Conservation (phyloP, 1,284 basidiomycete genomes). For the Pterula multifida region DNA sequence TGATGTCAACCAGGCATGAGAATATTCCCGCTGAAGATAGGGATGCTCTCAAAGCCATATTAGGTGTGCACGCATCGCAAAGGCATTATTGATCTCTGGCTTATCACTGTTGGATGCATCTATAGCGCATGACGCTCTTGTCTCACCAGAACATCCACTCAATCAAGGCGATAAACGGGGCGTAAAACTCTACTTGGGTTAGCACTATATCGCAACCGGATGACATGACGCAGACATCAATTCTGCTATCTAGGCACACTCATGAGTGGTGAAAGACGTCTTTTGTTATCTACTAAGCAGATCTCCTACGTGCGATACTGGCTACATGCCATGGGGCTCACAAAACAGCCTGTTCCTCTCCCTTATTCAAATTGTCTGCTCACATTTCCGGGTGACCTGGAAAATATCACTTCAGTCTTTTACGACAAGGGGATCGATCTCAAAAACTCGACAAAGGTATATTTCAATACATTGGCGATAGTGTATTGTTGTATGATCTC, state of each 20-base stretch:
- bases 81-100: neutral
- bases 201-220: conserved; percentile 2
- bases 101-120: neutral
- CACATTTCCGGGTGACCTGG: conserved; percentile 23
- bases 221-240: neutral
- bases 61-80: conserved; percentile 24
- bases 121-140: conserved; percentile 47
- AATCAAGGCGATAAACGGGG: conserved; percentile 48
- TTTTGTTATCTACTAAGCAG: conserved; percentile 73
- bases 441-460: conserved; percentile 46
- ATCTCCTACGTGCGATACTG: conserved; percentile 80
- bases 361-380: conserved; percentile 66
- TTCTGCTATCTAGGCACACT: conserved; percentile 38
- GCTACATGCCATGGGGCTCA: conserved; percentile 64
- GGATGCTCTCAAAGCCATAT: conserved; percentile 54
- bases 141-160: conserved; percentile 64
- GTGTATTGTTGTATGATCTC: no score
- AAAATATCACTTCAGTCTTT: conserved; percentile 41
- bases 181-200: conserved; percentile 63
- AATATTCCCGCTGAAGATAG: conserved; percentile 26
- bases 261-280: conserved; percentile 50
- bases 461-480: no score
- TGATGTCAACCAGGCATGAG: conserved; percentile 3
- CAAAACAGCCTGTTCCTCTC: conserved; percentile 48
- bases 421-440: conserved; percentile 44